Percentiles rank a stretch among this genome's conserved stretches.
Evolutionary conservation across 2,329 filamentous ascomycete genomes (phyloP).

Genomic region (Fonsecaea pedrosoi): DNA sequence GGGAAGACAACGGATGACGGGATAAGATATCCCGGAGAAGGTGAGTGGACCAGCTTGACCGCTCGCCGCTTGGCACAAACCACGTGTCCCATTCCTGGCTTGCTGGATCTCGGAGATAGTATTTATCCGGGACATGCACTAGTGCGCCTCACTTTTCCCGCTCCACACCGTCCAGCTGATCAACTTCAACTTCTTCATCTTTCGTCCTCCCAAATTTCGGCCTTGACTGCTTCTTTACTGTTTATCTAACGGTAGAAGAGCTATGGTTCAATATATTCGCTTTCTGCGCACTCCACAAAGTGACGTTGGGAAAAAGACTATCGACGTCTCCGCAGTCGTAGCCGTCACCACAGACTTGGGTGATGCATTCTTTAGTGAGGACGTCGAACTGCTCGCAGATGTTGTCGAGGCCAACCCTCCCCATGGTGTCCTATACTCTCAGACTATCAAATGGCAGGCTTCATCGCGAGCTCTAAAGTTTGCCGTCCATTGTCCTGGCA

Average conservation of each 20-base stretch:
- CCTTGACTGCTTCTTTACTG: constrained; percentile 8
- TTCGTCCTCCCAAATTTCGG: neutral
- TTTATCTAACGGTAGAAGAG: constrained; percentile 18
- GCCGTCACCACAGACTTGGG: constrained; percentile 74
- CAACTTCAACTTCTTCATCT: neutral
- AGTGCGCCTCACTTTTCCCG: constrained; percentile 17
- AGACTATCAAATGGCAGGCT: constrained; percentile 53
- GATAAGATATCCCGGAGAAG: constrained; percentile 3
- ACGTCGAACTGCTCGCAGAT: constrained; percentile 48
- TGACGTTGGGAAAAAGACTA: constrained; percentile 51
- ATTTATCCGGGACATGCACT: constrained; percentile 9
- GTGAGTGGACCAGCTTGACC: neutral
- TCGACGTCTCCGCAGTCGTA: constrained; percentile 60
- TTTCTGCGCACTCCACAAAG: constrained; percentile 69
- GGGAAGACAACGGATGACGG: neutral
- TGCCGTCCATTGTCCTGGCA: constrained; percentile 45
- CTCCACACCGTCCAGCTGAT: constrained; percentile 21
- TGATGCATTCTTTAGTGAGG: constrained; percentile 64
- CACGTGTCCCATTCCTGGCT: neutral
- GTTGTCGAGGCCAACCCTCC: constrained; percentile 35
- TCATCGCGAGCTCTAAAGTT: constrained; percentile 55
- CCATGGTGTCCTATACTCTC: constrained; percentile 50
- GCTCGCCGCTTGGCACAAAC: neutral
- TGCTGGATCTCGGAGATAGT: neutral
- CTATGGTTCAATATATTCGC: constrained; percentile 68